A percentile compares a stretch with the other conserved stretches of the same genome.
These are phyloP conservation scores for Scolecobasidium constrictum DNA, from an alignment of 2,329 filamentous ascomycete genomes.

Conservation along the genomic window DNA sequence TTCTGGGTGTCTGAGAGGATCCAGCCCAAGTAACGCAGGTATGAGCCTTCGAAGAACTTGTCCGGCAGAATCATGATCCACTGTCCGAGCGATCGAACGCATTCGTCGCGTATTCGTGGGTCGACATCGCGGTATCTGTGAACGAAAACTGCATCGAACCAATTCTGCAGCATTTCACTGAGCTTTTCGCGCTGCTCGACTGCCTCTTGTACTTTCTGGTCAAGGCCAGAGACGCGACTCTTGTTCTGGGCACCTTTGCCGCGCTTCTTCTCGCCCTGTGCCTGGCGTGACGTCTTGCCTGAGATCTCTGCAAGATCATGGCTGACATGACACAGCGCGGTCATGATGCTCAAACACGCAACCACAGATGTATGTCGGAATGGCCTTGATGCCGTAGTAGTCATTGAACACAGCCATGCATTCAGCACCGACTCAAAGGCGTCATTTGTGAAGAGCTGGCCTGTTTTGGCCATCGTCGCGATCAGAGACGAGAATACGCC, in stretches of 20 bases:
- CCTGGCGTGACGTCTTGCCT: slow-evolving; percentile 66
- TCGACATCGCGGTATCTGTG: slow-evolving; percentile 95
- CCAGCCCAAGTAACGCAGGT: slow-evolving; percentile 92
- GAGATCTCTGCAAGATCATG: slow-evolving; percentile 60
- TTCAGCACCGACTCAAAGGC: slow-evolving; percentile 80
- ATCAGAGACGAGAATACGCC: slow-evolving; percentile 72
- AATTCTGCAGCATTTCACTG: slow-evolving; percentile 65
- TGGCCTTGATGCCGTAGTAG: slow-evolving; percentile 73
- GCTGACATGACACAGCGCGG: slow-evolving; percentile 63
- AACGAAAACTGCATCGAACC: slow-evolving; percentile 87
- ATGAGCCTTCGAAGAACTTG: slow-evolving; percentile 80
- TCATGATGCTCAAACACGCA: slow-evolving; percentile 68
- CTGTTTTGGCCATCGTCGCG: slow-evolving; percentile 69
- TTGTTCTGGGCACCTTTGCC: slow-evolving; percentile 63
- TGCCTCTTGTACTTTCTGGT: slow-evolving; percentile 60
- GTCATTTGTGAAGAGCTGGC: slow-evolving; percentile 64
- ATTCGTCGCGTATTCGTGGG: slow-evolving; percentile 77
- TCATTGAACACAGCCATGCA: slow-evolving; percentile 84
- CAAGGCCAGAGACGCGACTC: slow-evolving; percentile 60
- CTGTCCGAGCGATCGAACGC: slow-evolving; percentile 70
- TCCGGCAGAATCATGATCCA: slow-evolving; percentile 84
- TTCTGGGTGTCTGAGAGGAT: slow-evolving; percentile 74
- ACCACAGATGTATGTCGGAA: slow-evolving; percentile 92
- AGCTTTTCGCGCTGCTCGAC: slow-evolving; percentile 59
- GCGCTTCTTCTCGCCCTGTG: slow-evolving; percentile 62